Percentiles rank a stretch among this genome's conserved stretches.
Conservation (phyloP, 441 rosid species). For the Euphorbia schlechtendalii region DNA sequence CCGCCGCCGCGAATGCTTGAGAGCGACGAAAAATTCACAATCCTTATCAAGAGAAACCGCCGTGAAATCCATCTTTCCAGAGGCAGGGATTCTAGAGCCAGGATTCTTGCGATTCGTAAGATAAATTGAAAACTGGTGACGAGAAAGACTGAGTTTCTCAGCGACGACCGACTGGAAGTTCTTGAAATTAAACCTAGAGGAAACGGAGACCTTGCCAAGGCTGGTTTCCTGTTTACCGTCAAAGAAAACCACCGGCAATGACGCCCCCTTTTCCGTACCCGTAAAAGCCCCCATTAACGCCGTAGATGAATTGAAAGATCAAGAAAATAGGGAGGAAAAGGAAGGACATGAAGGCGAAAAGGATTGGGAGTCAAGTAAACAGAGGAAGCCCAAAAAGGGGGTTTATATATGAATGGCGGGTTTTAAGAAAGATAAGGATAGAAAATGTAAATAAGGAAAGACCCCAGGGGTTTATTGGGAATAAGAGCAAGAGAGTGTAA, state of each 20-base stretch:
- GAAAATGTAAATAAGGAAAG: constrained; percentile 13
- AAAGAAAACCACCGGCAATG: constrained; percentile 33
- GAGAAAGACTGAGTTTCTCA: constrained; percentile 36
- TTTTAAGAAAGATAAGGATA: constrained; percentile 6
- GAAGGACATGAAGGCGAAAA: not conserved
- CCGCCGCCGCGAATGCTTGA: constrained; percentile 36
- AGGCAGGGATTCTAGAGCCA: constrained; percentile 25
- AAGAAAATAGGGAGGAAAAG: not conserved
- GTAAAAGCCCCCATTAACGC: no score
- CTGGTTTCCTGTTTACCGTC: constrained; percentile 43
- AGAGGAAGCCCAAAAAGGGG: not conserved
- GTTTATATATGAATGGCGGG: constrained; percentile 21
- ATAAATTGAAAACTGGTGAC: constrained; percentile 37
- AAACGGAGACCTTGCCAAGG: constrained; percentile 30
- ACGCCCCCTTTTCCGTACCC: no score
- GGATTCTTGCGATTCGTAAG: constrained; percentile 19
- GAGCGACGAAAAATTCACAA: constrained; percentile 30
- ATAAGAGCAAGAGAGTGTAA: constrained; percentile 8
- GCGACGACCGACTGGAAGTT: constrained; percentile 27
- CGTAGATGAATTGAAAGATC: no score
- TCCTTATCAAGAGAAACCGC: constrained; percentile 22
- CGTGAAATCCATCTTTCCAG: constrained; percentile 33
- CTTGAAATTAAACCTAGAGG: constrained; percentile 29
- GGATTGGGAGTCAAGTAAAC: not conserved
- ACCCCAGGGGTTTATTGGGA: constrained; percentile 30